Base-by-base conservation (phyloP, 345 rosid species). In the Euphorbia tirucalli region DNA sequence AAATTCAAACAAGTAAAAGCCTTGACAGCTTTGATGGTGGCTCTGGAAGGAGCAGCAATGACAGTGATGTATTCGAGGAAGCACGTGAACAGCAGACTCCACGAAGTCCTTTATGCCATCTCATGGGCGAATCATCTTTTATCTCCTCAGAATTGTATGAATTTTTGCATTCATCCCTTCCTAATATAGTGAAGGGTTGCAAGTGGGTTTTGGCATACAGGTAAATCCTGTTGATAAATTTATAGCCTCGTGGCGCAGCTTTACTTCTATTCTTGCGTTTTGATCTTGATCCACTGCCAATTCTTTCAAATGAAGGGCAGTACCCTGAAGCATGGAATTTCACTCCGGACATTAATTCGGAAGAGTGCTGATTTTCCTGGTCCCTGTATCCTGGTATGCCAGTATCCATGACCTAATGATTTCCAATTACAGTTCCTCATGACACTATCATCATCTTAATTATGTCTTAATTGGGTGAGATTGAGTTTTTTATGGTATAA, bases 241-340 rank as follows among this genome's bases (percentile, higher is more conserved):
- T 14, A 11, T 57, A 44, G 22, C 46, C 35, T 69, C 14, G n/a
- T 15, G 57, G 21, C 60, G 54, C 22, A 27, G 50, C 41, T 64
- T 55, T 31, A 41, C 5, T 71, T 71, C 3, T 70, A 31, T 28
- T 66, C 31, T 58, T 68, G 57, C 14, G 27, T 63, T 70, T 72
- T 24, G 52, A 71, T 77, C 74, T 84, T 80, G 65, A 78, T 82
- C 81, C 66, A 72, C 37, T 73, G 44, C 80, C 79, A 46, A 66
- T 77, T 81, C 63, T 77, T 81, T 88, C 68, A 68, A 87, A 81
- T 92, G 92, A 92, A 95, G 97, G 97, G 96, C 97, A 92, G 99
- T 81, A 90, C 97, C 77, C 80, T 85, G 82, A 95, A 87, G 83
- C 93, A 95, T 87, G 99, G 97, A 31, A 95, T 90, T 74, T 92